These are phyloP conservation scores for Eucalyptus cloeziana DNA, from an alignment of 345 rosid genomes.

Conservation along the genomic window DNA sequence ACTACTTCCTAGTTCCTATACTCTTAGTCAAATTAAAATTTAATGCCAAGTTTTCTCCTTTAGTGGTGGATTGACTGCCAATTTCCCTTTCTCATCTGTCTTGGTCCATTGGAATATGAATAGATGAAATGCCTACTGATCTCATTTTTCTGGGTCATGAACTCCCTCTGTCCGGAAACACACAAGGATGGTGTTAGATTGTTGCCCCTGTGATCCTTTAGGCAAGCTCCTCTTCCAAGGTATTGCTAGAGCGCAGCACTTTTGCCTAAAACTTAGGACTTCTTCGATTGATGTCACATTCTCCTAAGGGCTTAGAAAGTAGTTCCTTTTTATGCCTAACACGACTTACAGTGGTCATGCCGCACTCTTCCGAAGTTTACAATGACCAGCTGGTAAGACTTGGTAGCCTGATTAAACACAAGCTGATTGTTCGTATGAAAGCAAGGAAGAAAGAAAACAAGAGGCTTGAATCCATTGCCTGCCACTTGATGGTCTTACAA, in stretches of 20 bases:
- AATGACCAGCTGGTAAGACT: background rate
- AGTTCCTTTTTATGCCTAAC: background rate
- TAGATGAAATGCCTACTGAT: background rate
- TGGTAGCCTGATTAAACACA: background rate
- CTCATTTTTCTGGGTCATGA: background rate
- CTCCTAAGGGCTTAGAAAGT: background rate
- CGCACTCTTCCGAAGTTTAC: background rate
- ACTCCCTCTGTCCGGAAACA: background rate
- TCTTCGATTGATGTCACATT: background rate
- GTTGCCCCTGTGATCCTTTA: background rate
- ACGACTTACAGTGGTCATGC: background rate
- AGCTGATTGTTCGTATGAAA: background rate
- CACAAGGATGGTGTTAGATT: background rate
- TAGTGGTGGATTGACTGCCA: background rate
- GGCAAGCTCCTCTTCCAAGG: background rate
- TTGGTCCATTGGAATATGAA: background rate
- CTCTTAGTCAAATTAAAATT: background rate
- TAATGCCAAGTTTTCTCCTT: background rate
- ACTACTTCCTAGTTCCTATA: background rate
- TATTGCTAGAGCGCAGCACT: background rate
- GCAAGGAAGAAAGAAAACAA: background rate
- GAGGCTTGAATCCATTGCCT: background rate
- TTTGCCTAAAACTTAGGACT: background rate
- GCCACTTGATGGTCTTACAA: background rate
- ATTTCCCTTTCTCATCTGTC: background rate